phyloP scores from a whole-genome alignment of 805 yeast genomes.

The Spathaspora sp. region DNA sequence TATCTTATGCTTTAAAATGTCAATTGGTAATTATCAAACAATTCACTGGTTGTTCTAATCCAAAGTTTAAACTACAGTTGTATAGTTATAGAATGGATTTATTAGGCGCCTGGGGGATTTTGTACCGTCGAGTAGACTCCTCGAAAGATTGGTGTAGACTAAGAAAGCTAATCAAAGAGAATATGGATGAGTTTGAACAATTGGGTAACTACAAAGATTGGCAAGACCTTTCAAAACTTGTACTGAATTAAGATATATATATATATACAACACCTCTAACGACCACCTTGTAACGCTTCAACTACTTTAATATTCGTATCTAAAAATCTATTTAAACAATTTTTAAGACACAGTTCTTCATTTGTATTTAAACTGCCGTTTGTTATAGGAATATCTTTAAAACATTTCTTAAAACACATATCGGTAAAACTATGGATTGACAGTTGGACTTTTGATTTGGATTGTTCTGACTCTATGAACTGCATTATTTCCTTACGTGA shows the following conservation, averaged over 20 bases:
- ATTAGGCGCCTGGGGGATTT: conserved; percentile 32
- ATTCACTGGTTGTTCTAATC: conserved; percentile 12
- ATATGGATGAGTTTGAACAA: neutral
- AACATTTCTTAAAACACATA: conserved; percentile 86
- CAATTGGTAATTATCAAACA: conserved; percentile 15
- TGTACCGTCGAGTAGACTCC: conserved; percentile 10
- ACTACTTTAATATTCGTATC: conserved; percentile 87
- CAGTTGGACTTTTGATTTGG: conserved; percentile 83
- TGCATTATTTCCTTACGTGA: conserved; percentile 70
- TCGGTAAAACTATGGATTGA: conserved; percentile 87
- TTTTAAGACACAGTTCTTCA: conserved; percentile 72
- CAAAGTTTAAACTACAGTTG: conserved; percentile 9
- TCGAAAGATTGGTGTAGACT: neutral
- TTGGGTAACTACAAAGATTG: neutral
- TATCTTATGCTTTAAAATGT: conserved; percentile 16
- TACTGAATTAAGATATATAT: neutral
- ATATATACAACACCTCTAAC: conserved; percentile 3
- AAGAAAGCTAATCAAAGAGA: neutral
- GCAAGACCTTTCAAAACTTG: neutral
- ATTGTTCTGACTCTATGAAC: conserved; percentile 78
- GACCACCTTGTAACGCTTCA: conserved; percentile 42
- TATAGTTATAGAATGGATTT: conserved; percentile 29
- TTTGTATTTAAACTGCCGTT: conserved; percentile 46
- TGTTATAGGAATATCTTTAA: conserved; percentile 42
- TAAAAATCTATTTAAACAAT: conserved; percentile 81